Base-by-base conservation (phyloP, 225 moss, liverwort and hornwort species). In the Marchantia polymorpha region DNA sequence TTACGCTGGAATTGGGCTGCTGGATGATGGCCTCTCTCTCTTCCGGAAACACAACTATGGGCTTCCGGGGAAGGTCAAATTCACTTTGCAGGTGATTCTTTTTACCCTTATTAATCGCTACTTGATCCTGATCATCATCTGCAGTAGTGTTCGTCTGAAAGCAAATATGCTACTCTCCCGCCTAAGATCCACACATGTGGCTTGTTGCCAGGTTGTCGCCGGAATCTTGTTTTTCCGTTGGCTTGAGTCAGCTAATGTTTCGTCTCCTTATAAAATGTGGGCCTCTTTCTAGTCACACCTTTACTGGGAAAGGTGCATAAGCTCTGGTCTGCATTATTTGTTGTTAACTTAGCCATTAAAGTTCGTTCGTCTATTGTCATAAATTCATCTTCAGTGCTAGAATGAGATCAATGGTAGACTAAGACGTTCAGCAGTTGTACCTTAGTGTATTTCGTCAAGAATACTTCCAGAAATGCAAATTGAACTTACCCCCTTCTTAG, bases 21-120 rank as follows among this genome's bases (percentile, higher is more conserved):
- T 91, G 64, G 99, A 99, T 74, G 99, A 95, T 88, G 84, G 85
- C 79, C 86, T 92, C 74, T 74, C 93, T 26, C 82, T 92, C 23
- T 91, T 85, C 90, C 91, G 93, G 69, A 91, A 89, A 55, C 93
- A 93, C 81, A 99, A 95, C 70, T 92, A 95, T 82, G 95, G 95
- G 59, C 86, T 99, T 83, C 91, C 92, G 64, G 93, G 99, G 73
- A 72, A 81, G 48, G 72, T 94, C 54, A 99, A 99, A 86, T 89
- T 95, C 82, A 68, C 88, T 27, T 87, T 93, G 84, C 95, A 99
- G 93, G 97, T 99, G 85, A 26, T 16, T 46, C 48, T 20, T 16
- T 20, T 48, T 15, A 69, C 55, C 22, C 48, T 0, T 7, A 22
- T 9, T 52, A 1, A 48, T 29, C 8, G 5, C 30, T 73, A 26